Conservation (phyloP, 192 early-diverging fungal genomes). For the Allomyces javanicus region DNA sequence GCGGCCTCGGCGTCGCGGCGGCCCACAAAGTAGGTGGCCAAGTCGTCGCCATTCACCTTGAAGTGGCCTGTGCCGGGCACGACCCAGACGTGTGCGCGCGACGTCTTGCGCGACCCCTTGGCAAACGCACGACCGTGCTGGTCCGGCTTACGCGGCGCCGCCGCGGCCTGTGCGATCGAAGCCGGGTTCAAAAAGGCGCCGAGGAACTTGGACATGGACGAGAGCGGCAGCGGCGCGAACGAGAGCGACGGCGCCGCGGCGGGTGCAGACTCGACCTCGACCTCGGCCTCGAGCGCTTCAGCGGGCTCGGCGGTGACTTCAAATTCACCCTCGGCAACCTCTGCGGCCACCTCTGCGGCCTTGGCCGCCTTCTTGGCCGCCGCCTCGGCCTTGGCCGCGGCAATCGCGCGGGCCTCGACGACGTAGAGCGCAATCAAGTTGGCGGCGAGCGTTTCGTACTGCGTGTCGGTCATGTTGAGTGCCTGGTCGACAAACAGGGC, state of each 20-base stretch:
- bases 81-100: slow-evolving; percentile 52
- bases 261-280: slow-evolving; percentile 23
- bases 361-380: slow-evolving; percentile 6
- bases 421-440: slow-evolving; percentile 8
- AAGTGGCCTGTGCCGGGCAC: slow-evolving; percentile 46
- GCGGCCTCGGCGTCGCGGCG: slow-evolving; percentile 42
- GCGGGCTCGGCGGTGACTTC: neutral
- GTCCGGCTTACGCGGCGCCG: slow-evolving; percentile 27
- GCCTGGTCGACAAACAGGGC: slow-evolving; percentile 7
- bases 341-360: neutral
- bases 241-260: slow-evolving; percentile 13
- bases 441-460: slow-evolving; percentile 9
- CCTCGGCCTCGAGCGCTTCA: slow-evolving; percentile 20
- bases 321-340: slow-evolving; percentile 2
- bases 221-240: slow-evolving; percentile 6
- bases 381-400: neutral
- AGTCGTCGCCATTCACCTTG: slow-evolving; percentile 55
- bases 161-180: slow-evolving; percentile 13
- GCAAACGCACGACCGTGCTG: slow-evolving; percentile 52
- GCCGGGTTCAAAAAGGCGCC: slow-evolving; percentile 13
- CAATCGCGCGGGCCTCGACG: slow-evolving; percentile 8
- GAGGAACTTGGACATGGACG: slow-evolving; percentile 8
- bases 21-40: slow-evolving; percentile 55
- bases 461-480: slow-evolving; percentile 9
- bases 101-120: slow-evolving; percentile 60